These are phyloP conservation scores for Fusarium lateritium DNA, from an alignment of 2,329 filamentous ascomycete genomes.

Conservation along the genomic window DNA sequence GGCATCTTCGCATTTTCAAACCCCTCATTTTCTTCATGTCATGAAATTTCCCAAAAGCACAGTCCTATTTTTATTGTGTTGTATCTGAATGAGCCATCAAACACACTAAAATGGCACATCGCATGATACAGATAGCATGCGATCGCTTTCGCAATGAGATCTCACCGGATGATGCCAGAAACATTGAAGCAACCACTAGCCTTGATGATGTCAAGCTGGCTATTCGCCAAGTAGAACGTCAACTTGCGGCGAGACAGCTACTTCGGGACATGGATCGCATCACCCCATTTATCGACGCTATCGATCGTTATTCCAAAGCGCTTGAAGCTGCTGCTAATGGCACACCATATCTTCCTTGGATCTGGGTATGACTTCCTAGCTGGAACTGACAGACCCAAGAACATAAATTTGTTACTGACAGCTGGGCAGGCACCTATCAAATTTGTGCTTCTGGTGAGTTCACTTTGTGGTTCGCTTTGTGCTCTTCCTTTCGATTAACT, in stretches of 20 bases:
- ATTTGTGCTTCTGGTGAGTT: too few species aligned
- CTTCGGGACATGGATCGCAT: background rate
- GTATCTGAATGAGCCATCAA: too few species aligned
- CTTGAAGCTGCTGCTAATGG: constrained; percentile 1
- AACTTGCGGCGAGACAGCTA: background rate
- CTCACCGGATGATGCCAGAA: background rate
- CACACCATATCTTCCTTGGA: background rate
- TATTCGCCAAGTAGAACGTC: background rate
- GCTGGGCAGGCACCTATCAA: too few species aligned
- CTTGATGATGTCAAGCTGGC: background rate
- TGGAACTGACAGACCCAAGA: too few species aligned
- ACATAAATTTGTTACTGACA: too few species aligned
- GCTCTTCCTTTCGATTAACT: background rate
- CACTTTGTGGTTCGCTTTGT: too few species aligned
- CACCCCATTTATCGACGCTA: background rate
- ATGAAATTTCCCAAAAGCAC: too few species aligned
- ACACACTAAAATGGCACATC: too few species aligned
- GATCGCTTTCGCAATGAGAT: background rate
- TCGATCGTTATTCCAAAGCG: background rate
- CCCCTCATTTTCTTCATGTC: too few species aligned
- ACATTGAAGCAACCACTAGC: background rate
- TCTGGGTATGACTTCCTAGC: background rate
- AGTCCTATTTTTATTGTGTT: too few species aligned
- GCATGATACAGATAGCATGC: background rate
- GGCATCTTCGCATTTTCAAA: too few species aligned